These are phyloP conservation scores for Xanthoceras sorbifolium DNA, from an alignment of 345 rosid species.

Conservation along the genomic window DNA sequence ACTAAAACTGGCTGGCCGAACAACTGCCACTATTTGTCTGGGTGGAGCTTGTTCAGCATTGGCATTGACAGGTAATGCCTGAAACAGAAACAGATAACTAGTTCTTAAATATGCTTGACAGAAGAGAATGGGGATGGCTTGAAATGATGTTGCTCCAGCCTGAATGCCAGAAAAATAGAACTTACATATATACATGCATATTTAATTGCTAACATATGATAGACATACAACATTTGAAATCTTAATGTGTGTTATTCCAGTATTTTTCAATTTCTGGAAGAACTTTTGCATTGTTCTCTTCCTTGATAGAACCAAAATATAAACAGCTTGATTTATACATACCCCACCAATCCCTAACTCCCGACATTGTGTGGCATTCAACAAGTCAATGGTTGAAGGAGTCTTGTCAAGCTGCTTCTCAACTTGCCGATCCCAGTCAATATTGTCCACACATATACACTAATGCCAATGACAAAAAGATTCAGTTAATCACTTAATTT, in stretches of 20 bases:
- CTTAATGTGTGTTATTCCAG: background rate
- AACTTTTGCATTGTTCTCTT: background rate
- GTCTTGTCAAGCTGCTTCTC: slow-evolving; percentile 48
- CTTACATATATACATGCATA: background rate
- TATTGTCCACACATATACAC: slow-evolving; percentile 40
- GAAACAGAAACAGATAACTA: slow-evolving; percentile 26
- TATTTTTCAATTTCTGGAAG: background rate
- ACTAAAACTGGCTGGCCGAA: slow-evolving; percentile 54
- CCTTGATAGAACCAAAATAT: background rate
- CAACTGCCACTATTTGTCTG: slow-evolving; percentile 60
- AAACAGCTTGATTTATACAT: slow-evolving; percentile 12
- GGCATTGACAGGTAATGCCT: slow-evolving; percentile 51
- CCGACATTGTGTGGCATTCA: slow-evolving; percentile 43
- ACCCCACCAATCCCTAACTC: slow-evolving; percentile 62
- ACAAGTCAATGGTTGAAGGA: slow-evolving; percentile 64
- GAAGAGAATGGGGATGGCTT: background rate
- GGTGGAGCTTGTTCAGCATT: slow-evolving; percentile 57
- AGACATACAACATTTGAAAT: background rate
- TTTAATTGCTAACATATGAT: background rate
- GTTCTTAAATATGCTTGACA: background rate
- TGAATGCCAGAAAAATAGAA: background rate
- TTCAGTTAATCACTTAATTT: slow-evolving; percentile 11
- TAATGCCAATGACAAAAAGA: slow-evolving; percentile 25
- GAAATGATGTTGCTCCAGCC: background rate
- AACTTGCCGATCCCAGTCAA: slow-evolving; percentile 53